Evolutionary conservation across 2,329 filamentous ascomycete genomes (phyloP).

Genomic region (Xylariaceae sp.): DNA sequence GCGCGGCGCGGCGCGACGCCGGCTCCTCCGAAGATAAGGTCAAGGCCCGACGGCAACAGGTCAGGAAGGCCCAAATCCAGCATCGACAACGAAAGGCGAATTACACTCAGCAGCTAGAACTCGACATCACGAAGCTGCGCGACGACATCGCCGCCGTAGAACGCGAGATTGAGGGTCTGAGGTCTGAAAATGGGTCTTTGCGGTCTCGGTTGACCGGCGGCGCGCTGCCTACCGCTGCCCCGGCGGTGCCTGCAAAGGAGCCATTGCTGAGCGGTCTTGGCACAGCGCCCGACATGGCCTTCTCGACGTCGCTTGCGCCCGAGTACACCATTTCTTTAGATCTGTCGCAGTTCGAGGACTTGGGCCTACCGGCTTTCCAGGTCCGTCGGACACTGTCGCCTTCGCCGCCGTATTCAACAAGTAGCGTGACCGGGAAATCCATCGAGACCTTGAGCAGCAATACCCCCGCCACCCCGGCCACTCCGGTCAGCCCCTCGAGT

Average conservation of each 20-base stretch:
- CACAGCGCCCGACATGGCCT: background rate
- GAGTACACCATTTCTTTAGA: constrained; percentile 33
- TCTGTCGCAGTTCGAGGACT: constrained; percentile 32
- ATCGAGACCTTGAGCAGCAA: constrained; percentile 1
- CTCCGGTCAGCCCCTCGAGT: background rate
- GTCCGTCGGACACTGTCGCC: constrained; percentile 31
- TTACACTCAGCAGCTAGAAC: constrained; percentile 50
- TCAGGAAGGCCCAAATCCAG: constrained; percentile 48
- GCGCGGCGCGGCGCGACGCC: background rate
- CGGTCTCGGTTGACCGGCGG: constrained; percentile 28
- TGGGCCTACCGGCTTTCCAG: constrained; percentile 41
- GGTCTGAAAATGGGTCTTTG: constrained; percentile 41
- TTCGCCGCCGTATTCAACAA: background rate
- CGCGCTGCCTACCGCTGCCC: background rate
- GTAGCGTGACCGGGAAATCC: background rate
- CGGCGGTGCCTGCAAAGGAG: too few relatives aligned
- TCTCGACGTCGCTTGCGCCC: constrained; percentile 12
- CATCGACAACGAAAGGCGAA: constrained; percentile 53
- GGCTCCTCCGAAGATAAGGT: constrained; percentile 35
- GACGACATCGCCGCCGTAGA: constrained; percentile 41
- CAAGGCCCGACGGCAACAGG: constrained; percentile 45
- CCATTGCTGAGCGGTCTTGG: background rate
- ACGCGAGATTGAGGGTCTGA: constrained; percentile 35
- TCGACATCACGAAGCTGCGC: constrained; percentile 43
- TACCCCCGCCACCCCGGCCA: constrained; percentile 2